Evolutionary conservation across 345 rosid genomes (phyloP).

Genomic region (Rhodamnia argentea): DNA sequence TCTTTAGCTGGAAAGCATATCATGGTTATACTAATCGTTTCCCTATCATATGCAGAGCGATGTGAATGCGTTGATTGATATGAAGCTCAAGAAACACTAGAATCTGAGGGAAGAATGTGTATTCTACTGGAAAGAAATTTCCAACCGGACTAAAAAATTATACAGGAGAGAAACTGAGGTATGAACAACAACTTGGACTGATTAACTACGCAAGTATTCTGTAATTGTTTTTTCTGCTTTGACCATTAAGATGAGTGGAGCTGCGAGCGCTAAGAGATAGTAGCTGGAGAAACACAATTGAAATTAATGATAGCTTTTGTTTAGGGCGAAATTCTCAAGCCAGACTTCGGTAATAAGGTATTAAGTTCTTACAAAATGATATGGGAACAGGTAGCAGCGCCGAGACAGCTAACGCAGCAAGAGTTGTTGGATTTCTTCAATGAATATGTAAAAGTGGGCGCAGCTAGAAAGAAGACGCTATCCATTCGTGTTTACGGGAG

Average conservation of each 20-base stretch:
- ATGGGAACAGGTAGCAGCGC: slow-evolving; percentile 46
- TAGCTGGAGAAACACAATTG: neutral
- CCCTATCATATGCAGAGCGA: slow-evolving; percentile 39
- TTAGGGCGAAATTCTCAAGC: neutral
- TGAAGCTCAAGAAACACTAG: slow-evolving; percentile 91
- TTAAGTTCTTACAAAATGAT: neutral
- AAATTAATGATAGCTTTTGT: neutral
- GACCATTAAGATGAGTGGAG: neutral
- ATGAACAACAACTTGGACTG: neutral
- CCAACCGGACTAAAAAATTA: slow-evolving; percentile 58
- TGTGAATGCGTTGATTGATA: slow-evolving; percentile 70
- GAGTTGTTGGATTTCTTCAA: slow-evolving; percentile 69
- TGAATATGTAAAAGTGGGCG: slow-evolving; percentile 58
- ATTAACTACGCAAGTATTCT: neutral
- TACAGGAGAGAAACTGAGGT: slow-evolving; percentile 78
- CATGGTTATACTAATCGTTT: neutral
- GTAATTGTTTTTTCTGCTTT: neutral
- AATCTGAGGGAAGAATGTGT: slow-evolving; percentile 68
- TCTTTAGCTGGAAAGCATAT: neutral
- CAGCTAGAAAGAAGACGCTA: slow-evolving; percentile 42
- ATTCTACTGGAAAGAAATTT: slow-evolving; percentile 68
- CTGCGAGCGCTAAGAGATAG: neutral
- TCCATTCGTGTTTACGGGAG: slow-evolving; percentile 58
- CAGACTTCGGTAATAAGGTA: neutral
- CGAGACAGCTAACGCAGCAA: slow-evolving; percentile 51